Evolutionary conservation across 768 basidiomycete species (phyloP).

Genomic region (Russula ochroleuca): DNA sequence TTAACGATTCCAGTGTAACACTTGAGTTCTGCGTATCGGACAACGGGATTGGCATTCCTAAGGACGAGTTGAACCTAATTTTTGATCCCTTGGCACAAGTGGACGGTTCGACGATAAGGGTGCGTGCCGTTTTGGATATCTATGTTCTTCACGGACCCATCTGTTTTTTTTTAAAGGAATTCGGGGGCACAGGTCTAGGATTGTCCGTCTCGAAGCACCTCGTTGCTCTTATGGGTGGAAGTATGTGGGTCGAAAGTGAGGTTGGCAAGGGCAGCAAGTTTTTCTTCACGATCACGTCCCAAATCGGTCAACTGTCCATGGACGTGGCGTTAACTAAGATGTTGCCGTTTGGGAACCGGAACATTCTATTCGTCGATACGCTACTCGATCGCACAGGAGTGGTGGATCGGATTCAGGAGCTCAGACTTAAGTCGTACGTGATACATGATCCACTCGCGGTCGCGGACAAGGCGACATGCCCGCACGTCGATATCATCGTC

Average conservation of each 20-base stretch:
- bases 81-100: constrained; percentile 99
- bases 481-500: constrained; percentile 92
- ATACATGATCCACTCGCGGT: constrained; percentile 79
- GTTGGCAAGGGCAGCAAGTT: constrained; percentile 90
- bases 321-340: constrained; percentile 75
- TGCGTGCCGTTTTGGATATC: constrained; percentile 38
- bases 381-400: constrained; percentile 71
- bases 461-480: constrained; percentile 72
- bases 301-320: constrained; percentile 69
- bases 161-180: constrained; percentile 56
- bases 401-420: constrained; percentile 67
- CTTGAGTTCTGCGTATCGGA: constrained; percentile 97
- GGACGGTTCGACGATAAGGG: constrained; percentile 94
- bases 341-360: constrained; percentile 80
- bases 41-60: constrained; percentile 97
- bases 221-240: constrained; percentile 95
- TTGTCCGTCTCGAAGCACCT: constrained; percentile 97
- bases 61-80: constrained; percentile 95
- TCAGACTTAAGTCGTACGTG: constrained; percentile 73
- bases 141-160: neutral
- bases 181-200: constrained; percentile 94
- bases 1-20: constrained; percentile 80
- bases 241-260: constrained; percentile 98
- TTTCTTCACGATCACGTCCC: constrained; percentile 93
- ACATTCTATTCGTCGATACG: constrained; percentile 91